Evolutionary conservation across 371 early-diverging fungal species (phyloP).

Genomic region (Capillidium heterosporum): DNA sequence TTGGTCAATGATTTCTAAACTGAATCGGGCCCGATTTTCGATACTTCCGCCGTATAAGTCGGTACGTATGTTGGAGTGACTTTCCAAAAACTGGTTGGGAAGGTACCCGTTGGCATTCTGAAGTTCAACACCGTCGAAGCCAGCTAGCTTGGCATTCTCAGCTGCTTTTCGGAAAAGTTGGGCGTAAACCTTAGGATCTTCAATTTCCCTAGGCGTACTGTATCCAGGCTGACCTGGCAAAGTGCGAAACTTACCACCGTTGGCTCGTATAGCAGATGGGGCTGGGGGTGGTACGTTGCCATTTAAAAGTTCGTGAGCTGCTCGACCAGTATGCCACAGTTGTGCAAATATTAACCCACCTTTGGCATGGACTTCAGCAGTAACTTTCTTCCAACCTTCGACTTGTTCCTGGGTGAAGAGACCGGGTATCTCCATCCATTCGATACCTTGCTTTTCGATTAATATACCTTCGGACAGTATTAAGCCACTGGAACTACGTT

Average conservation of each 20-base stretch:
- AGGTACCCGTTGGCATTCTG: conserved; percentile 47
- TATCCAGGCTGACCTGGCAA: conserved; percentile 13
- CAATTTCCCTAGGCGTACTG: conserved; percentile 16
- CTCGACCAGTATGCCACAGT: too few species aligned
- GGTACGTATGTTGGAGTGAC: conserved; percentile 24
- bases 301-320: too few species aligned
- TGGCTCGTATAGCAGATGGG: conserved; percentile 25
- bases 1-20: too few species aligned
- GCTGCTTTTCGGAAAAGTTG: conserved; percentile 20
- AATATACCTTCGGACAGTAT: too few species aligned
- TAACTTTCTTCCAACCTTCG: too few species aligned
- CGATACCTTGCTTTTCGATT: too few species aligned
- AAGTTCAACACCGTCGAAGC: conserved; percentile 40
- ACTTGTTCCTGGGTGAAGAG: too few species aligned
- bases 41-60: conserved; percentile 34
- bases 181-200: conserved; percentile 38
- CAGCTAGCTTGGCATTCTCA: conserved; percentile 1
- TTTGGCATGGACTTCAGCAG: too few species aligned
- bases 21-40: conserved; percentile 30
- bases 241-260: conserved; percentile 19
- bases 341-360: too few species aligned
- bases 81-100: conserved; percentile 30
- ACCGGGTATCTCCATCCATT: too few species aligned
- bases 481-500: too few species aligned
- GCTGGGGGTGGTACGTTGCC: conserved; percentile 12